These are phyloP conservation scores for Penicillium soppii DNA, from an alignment of 495 filamentous ascomycete species.

Conservation along the genomic window DNA sequence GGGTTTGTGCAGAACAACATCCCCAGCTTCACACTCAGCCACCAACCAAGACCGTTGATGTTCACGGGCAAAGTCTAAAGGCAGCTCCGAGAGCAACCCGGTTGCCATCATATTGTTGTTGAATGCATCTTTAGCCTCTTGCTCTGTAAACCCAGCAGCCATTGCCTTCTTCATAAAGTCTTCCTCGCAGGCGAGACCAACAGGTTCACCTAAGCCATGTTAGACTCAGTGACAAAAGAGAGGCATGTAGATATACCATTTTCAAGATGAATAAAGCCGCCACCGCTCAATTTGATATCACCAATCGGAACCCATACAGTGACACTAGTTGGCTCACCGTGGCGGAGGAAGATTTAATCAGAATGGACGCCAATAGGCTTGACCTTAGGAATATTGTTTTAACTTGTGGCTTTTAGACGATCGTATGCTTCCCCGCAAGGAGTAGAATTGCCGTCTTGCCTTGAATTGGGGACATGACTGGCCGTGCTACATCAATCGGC, in stretches of 20 bases:
- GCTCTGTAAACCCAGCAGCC: neutral
- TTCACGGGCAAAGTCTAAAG: constrained; percentile 24
- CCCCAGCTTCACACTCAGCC: constrained; percentile 48
- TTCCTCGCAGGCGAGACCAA: constrained; percentile 33
- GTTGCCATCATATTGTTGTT: constrained; percentile 43
- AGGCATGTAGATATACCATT: neutral
- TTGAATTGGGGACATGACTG: neutral
- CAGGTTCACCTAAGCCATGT: constrained; percentile 1
- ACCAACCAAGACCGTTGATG: constrained; percentile 18
- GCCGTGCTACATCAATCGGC: neutral
- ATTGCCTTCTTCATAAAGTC: constrained; percentile 33
- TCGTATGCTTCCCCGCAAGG: neutral
- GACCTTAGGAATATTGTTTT: constrained; percentile 48
- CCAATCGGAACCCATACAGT: constrained; percentile 54
- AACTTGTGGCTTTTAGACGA: neutral
- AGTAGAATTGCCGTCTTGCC: neutral
- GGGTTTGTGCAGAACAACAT: constrained; percentile 56
- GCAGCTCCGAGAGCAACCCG: constrained; percentile 19
- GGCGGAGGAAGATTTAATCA: constrained; percentile 50
- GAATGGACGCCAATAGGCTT: constrained; percentile 52
- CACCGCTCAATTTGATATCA: constrained; percentile 40
- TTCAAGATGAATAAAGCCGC: constrained; percentile 51
- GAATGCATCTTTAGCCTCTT: constrained; percentile 29
- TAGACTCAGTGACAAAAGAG: neutral
- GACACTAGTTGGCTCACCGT: constrained; percentile 42